phyloP scores from a whole-genome alignment of 176 grass and related monocot species.

The Carex myosuroides region DNA sequence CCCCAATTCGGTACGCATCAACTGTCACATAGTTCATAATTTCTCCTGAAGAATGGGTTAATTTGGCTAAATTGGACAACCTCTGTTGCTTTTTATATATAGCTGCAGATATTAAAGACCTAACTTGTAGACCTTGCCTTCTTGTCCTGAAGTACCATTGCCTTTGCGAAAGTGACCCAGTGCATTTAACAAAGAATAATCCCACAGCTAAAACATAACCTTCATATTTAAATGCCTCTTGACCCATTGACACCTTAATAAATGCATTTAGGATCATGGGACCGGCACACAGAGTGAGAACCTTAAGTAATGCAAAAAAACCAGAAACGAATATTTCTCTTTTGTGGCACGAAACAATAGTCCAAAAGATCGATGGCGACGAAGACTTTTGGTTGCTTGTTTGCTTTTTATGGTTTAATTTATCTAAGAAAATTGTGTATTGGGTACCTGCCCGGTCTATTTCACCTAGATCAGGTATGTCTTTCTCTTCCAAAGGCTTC shows the following conservation, averaged over 20 bases:
- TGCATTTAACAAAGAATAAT: conserved; percentile 67
- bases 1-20: conserved; percentile 79
- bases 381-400: conserved; percentile 7
- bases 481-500: conserved; percentile 80
- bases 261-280: conserved; percentile 78
- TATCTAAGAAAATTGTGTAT: conserved; percentile 48
- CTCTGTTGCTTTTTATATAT: conserved; percentile 83
- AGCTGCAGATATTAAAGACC: conserved; percentile 62
- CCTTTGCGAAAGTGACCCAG: conserved; percentile 72
- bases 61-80: conserved; percentile 64
- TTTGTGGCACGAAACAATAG: conserved; percentile 70
- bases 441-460: conserved; percentile 47
- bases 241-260: conserved; percentile 63
- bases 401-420: conserved; percentile 38
- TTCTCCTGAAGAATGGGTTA: conserved; percentile 68
- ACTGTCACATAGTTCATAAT: conserved; percentile 94
- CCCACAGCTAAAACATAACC: conserved; percentile 40
- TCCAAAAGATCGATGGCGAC: conserved; percentile 51
- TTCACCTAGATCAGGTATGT: conserved; percentile 47
- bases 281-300: conserved; percentile 54
- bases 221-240: conserved; percentile 60
- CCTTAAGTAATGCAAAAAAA: conserved; percentile 80
- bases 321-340: conserved; percentile 56
- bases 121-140: conserved; percentile 68
- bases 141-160: conserved; percentile 87